A percentile compares a stretch with the other conserved stretches of the same genome.
Evolutionary conservation across 108 stramenopile genomes (phyloP).

Genomic region (Mayamaea pseudoterrestris): DNA sequence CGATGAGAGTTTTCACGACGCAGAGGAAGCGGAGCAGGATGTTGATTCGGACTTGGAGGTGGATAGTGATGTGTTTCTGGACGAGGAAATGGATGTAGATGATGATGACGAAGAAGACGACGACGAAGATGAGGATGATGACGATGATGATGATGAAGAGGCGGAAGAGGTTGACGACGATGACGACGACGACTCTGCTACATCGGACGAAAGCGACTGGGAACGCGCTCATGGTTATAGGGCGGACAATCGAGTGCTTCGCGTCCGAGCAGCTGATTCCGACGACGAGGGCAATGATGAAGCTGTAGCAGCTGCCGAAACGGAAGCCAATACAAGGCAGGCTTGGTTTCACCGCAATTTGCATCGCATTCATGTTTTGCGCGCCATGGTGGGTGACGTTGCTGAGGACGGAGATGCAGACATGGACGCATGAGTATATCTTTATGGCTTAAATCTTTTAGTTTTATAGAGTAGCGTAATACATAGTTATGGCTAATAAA

Average conservation of each 20-base stretch:
- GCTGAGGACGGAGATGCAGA: slow-evolving; percentile 3
- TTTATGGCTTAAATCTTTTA: not conserved
- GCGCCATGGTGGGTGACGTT: slow-evolving; percentile 21
- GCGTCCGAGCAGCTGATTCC: slow-evolving; percentile 7
- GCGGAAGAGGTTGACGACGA: slow-evolving; percentile 13
- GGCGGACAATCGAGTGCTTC: slow-evolving; percentile 7
- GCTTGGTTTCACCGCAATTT: slow-evolving; percentile 36
- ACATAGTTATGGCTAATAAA: too few species aligned
- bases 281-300: slow-evolving; percentile 20
- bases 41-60: slow-evolving; percentile 5
- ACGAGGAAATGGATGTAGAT: slow-evolving; percentile 13
- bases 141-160: slow-evolving; percentile 28
- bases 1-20: slow-evolving; percentile 2
- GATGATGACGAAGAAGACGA: slow-evolving; percentile 23
- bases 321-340: slow-evolving; percentile 1
- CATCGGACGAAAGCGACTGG: slow-evolving; percentile 19
- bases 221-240: slow-evolving; percentile 11
- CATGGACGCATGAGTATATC: not conserved
- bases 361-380: slow-evolving; percentile 33
- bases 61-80: slow-evolving; percentile 11
- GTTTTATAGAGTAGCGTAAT: too few species aligned
- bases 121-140: slow-evolving; percentile 22
- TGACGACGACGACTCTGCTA: slow-evolving; percentile 14
- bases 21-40: not conserved
- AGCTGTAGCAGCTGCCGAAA: slow-evolving; percentile 3